phyloP scores from a whole-genome alignment of 306 rosid species.

The Arachis hypogaea region DNA sequence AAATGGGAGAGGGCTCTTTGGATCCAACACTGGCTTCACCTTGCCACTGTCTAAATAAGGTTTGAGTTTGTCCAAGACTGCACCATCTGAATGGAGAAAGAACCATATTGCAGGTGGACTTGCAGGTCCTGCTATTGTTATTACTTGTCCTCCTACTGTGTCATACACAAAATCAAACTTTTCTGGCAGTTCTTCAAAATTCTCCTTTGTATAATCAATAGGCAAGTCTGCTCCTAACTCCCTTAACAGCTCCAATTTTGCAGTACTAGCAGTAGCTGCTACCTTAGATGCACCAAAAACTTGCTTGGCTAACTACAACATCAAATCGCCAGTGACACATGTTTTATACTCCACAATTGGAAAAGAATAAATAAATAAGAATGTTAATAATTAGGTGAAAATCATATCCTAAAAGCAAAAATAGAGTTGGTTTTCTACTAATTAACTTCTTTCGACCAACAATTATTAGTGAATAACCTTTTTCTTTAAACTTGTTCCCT shows the following conservation, averaged over 20 bases:
- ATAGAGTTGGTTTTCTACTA: no score
- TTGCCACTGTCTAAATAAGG: conserved; percentile 70
- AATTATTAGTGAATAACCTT: no score
- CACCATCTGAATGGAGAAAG: conserved; percentile 51
- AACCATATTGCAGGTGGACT: conserved; percentile 43
- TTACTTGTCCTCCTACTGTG: conserved; percentile 54
- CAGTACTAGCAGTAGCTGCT: conserved; percentile 65
- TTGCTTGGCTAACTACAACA: conserved; percentile 59
- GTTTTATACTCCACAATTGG: no score
- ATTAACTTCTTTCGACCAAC: no score
- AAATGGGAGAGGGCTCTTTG: conserved; percentile 69
- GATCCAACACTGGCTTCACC: conserved; percentile 72
- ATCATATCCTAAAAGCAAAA: no score
- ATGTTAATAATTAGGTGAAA: no score
- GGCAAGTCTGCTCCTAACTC: conserved; percentile 47
- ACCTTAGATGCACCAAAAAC: conserved; percentile 63
- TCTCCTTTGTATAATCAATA: conserved; percentile 50
- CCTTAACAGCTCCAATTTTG: conserved; percentile 52
- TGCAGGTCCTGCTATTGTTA: conserved; percentile 46
- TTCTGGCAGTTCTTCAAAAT: conserved; percentile 51
- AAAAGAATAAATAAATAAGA: no score
- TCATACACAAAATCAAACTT: conserved; percentile 66
- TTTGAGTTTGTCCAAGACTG: conserved; percentile 52
- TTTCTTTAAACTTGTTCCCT: no score
- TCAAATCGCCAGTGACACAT: no score